These are phyloP conservation scores for Mycena pura DNA, from an alignment of 768 basidiomycete genomes.

Conservation along the genomic window DNA sequence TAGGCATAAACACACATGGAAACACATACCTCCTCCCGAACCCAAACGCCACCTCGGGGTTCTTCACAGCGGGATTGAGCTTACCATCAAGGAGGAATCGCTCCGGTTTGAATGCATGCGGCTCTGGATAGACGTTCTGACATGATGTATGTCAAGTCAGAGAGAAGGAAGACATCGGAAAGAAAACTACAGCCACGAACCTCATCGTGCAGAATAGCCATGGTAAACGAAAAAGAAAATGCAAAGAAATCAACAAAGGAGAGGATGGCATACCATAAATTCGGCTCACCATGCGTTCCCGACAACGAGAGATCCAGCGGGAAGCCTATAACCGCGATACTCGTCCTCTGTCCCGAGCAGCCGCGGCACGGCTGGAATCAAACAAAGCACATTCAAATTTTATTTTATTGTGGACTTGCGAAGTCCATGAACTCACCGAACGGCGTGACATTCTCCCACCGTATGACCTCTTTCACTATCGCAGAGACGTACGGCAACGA, in stretches of 20 bases:
- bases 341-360: constrained; percentile 37
- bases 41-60: constrained; percentile 28
- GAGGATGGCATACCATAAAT: background rate
- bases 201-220: constrained; percentile 21
- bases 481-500: constrained; percentile 43
- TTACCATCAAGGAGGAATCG: constrained; percentile 39
- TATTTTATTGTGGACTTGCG: background rate
- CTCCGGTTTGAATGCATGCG: constrained; percentile 44
- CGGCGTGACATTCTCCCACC: constrained; percentile 42
- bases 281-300: constrained; percentile 30
- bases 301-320: constrained; percentile 33
- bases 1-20: too few relatives aligned
- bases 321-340: constrained; percentile 44
- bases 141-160: background rate
- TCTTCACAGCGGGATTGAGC: constrained; percentile 17
- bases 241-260: background rate
- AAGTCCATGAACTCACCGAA: constrained; percentile 33
- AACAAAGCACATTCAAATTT: background rate
- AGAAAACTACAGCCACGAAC: background rate
- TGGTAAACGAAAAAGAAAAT: background rate
- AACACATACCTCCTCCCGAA: constrained; percentile 27
- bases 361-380: constrained; percentile 36
- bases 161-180: background rate
- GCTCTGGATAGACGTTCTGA: constrained; percentile 39
- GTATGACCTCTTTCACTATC: constrained; percentile 42